Evolutionary conservation across 2,329 filamentous ascomycete genomes (phyloP).

Genomic region (Trichoderma brevicompactum): DNA sequence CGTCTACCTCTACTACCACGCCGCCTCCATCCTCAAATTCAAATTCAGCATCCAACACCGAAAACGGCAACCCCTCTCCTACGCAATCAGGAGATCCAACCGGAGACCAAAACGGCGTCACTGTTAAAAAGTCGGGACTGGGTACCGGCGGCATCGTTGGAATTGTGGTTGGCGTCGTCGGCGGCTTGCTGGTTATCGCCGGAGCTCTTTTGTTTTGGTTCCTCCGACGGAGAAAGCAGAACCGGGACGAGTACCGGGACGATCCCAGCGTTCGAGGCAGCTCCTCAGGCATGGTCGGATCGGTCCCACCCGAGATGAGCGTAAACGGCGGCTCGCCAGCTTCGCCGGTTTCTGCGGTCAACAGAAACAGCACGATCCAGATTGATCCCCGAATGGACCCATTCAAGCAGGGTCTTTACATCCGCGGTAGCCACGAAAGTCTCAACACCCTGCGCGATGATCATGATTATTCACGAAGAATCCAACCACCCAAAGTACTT

Average conservation of each 20-base stretch:
- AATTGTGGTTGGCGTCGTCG: conserved; percentile 57
- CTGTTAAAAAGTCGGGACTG: conserved; percentile 39
- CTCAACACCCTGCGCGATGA: conserved; percentile 67
- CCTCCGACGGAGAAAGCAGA: conserved; percentile 51
- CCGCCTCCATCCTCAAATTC: conserved; percentile 22
- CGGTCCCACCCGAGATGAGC: conserved; percentile 50
- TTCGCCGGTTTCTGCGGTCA: conserved; percentile 47
- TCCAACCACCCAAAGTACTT: conserved; percentile 61
- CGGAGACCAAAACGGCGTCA: conserved; percentile 30
- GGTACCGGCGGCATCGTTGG: conserved; percentile 56
- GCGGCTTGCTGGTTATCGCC: conserved; percentile 46
- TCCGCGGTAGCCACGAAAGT: conserved; percentile 64
- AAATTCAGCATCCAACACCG: conserved; percentile 38
- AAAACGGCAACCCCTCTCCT: conserved; percentile 53
- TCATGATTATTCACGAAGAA: conserved; percentile 66
- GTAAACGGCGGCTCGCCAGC: conserved; percentile 37
- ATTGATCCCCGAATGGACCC: conserved; percentile 68
- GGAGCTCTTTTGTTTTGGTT: conserved; percentile 48
- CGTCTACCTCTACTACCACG: neutral
- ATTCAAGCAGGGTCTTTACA: conserved; percentile 61
- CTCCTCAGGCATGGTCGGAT: conserved; percentile 54
- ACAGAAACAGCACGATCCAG: conserved; percentile 58
- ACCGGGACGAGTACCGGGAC: conserved; percentile 49
- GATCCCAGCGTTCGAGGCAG: conserved; percentile 55
- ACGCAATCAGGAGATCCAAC: conserved; percentile 39